These are phyloP conservation scores for Pythium biforme DNA, from an alignment of 352 stramenopile genomes.

Conservation along the genomic window DNA sequence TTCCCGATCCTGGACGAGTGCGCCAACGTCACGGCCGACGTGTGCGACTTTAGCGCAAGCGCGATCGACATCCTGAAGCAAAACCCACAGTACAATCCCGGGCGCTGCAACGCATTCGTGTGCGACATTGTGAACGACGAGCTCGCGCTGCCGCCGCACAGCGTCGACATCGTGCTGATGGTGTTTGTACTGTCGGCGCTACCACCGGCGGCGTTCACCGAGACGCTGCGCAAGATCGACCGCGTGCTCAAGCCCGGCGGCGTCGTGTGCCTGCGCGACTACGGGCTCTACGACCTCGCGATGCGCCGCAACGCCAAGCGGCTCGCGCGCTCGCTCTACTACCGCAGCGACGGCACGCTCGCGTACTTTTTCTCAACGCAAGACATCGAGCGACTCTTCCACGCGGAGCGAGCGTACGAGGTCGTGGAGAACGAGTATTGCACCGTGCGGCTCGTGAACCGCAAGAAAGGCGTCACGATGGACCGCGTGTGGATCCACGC, in stretches of 20 bases:
- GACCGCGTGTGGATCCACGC: conserved; percentile 81
- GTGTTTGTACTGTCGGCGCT: conserved; percentile 85
- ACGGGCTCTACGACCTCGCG: conserved; percentile 84
- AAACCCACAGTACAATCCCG: conserved; percentile 43
- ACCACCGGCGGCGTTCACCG: conserved; percentile 47
- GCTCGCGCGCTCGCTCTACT: conserved; percentile 54
- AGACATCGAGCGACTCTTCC: conserved; percentile 46
- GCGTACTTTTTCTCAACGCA: conserved; percentile 79
- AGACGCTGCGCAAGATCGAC: conserved; percentile 59
- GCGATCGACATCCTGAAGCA: conserved; percentile 67
- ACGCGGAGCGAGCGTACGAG: conserved; percentile 38
- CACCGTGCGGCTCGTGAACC: conserved; percentile 73
- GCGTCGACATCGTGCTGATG: conserved; percentile 75
- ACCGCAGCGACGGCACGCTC: conserved; percentile 75
- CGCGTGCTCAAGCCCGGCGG: conserved; percentile 54
- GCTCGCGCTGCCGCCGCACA: conserved; percentile 43
- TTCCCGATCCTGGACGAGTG: conserved; percentile 77
- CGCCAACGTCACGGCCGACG: conserved; percentile 63
- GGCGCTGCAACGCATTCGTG: conserved; percentile 67
- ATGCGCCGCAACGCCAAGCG: conserved; percentile 83
- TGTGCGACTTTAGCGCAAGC: conserved; percentile 83
- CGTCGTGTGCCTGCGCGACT: conserved; percentile 85
- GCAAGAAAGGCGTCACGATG: conserved; percentile 68
- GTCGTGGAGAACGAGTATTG: conserved; percentile 71
- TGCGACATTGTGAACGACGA: conserved; percentile 67